Base-by-base conservation (phyloP, 495 filamentous ascomycete genomes). In the Arthonia radiata region DNA sequence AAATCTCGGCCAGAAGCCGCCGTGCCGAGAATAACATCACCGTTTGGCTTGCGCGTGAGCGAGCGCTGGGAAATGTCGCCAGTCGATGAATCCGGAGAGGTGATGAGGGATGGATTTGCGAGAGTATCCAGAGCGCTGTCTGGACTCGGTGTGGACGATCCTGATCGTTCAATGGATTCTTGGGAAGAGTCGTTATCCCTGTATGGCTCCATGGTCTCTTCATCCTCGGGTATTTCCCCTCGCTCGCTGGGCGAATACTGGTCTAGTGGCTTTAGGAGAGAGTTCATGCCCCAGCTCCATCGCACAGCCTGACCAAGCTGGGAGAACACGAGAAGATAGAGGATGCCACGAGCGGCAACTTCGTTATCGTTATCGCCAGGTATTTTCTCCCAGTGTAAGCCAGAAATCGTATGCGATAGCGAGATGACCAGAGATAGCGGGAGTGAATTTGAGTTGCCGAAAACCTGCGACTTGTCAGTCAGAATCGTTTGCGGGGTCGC, bases 241-340 rank as follows among this genome's bases (percentile, higher is more conserved):
- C 58, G 21, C 19, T 22, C 19, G 6, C 11, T 11, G 11, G 19
- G 19, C 6, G 19, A 7, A 22, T 22, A 22, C 6, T 22, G 6
- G 6, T 6, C 6, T 22, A 22, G 11, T 2, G 80, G 78, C 10
- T 80, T 81, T 5, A 97, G 56, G 10, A 97, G 53, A 23, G 94
- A 65, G 39, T 91, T 78, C 40, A 89, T 93, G 5, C 86, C 86
- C 89, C 89, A 97, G 36, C 77, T 93, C 86, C 86, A 97, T 29
- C 86, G 61, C 25, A 97, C 71, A 13, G 93, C 57, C 46, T 97
- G 86, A 13, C 86, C 86, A 11, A 97, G 64, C 44, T 97, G 86
- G 51, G 94, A 86, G 50, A 97, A 97, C 37, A 97, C 90, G 29
- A 97, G 56, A 7, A 97, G 59, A 39, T 97, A 97, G 2, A 97